Evolutionary conservation across 352 stramenopile genomes (phyloP), one percentile per base, ranked within the genome.

Genomic region (Thraustochytrium striatum): DNA sequence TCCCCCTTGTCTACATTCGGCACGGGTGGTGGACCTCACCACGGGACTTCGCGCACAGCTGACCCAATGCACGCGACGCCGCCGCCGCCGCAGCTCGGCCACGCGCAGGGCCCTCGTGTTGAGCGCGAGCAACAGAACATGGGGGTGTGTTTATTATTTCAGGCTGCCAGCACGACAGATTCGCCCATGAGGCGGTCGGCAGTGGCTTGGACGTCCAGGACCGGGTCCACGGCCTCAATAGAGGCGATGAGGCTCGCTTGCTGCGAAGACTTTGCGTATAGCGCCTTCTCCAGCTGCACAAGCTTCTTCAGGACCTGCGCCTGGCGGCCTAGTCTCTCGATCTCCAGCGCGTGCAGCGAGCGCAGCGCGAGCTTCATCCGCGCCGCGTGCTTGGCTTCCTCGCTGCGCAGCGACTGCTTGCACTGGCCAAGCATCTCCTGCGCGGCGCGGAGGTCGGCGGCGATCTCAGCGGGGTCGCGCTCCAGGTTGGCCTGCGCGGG

Each of bases 331-430:
- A 75, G 50, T 21, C 65, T 39, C 47, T 75, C 65, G 35, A 72
- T 43, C 11, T 75, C 65, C 8, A 75, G 44, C 9, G 65, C 43
- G 39, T 75, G 65, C 1, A 75, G 52, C 13, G 65, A 1, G n/a
- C 52, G 43, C 0, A 75, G 65, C 35, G 65, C 65, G 35, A 61
- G n/a, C 50, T 75, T 75, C 65, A 75, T 75, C 11, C 65, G 65
- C 5, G 8, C 28, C 61, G 65, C 65, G 52, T 75, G 65, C 21
- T 38, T 30, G 35, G 41, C 25, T 25, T 75, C 65, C 41, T 75
- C 65, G 7, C 21, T 75, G 35, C 65, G 65, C 11, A 75, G 47
- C 21, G 65, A 47, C 3, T 16, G 65, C 30, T 61, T 30, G 3
- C 32, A 55, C n/a, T 75, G 44, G 13, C 41, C 65, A 25, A 75